Conservation (phyloP, 2,329 filamentous ascomycete genomes). For the Purpureocillium takamizusanense region DNA sequence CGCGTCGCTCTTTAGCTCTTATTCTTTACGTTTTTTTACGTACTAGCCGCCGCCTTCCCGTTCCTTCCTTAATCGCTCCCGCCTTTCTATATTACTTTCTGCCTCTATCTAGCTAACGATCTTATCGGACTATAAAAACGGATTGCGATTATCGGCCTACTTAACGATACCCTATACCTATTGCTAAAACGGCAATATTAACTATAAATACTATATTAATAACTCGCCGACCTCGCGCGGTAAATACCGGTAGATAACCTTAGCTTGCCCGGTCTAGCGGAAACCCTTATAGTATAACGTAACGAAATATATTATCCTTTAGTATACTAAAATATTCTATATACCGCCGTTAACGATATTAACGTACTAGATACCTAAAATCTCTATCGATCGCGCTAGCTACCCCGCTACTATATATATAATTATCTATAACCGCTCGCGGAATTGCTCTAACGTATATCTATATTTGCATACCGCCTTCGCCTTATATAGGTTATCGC, state of each 20-base stretch:
- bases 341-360: constrained; percentile 8
- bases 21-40: too few species aligned
- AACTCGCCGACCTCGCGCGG: constrained; percentile 13
- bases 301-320: constrained; percentile 9
- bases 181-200: constrained; percentile 10
- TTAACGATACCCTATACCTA: constrained; percentile 1
- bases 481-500: background rate
- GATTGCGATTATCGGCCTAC: background rate
- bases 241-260: constrained; percentile 17
- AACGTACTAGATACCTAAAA: constrained; percentile 1
- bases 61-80: background rate
- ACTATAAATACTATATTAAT: constrained; percentile 15
- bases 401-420: constrained; percentile 4
- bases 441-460: constrained; percentile 2
- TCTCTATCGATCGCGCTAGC: constrained; percentile 2
- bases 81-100: background rate
- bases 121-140: constrained; percentile 3
- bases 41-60: too few species aligned
- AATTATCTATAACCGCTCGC: constrained; percentile 5
- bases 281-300: constrained; percentile 14
- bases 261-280: constrained; percentile 10
- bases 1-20: too few species aligned
- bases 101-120: background rate
- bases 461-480: constrained; percentile 1
- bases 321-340: constrained; percentile 6